Percentiles rank a stretch among this genome's conserved stretches.
Conservation (phyloP, 176 grass and related monocot species). For the Musa schizocarpa region DNA sequence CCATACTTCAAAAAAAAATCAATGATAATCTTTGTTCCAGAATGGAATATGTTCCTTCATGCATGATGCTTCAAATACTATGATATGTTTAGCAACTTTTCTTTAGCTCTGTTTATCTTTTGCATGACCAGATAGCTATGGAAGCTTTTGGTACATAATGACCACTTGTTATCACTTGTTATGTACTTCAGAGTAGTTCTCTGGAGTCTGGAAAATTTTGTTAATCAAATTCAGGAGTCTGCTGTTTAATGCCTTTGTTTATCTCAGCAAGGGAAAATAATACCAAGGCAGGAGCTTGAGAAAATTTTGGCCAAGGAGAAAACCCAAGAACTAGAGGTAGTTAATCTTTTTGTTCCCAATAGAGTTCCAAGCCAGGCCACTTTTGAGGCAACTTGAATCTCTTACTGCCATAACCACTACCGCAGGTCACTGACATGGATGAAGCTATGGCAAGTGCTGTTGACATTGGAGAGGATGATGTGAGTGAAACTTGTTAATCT, state of each 20-base stretch:
- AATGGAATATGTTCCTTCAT: neutral
- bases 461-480: constrained; percentile 86
- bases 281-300: constrained; percentile 64
- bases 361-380: neutral
- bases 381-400: constrained; percentile 12
- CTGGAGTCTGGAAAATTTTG: neutral
- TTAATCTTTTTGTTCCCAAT: constrained; percentile 5
- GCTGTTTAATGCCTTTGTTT: neutral
- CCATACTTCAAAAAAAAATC: no score
- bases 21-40: neutral
- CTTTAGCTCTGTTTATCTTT: neutral
- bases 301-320: constrained; percentile 67
- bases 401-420: constrained; percentile 24
- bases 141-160: neutral
- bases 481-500: constrained; percentile 31
- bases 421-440: constrained; percentile 40
- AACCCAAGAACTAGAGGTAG: constrained; percentile 52
- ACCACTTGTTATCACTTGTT: neutral
- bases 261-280: constrained; percentile 65
- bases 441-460: constrained; percentile 81
- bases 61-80: neutral
- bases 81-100: neutral
- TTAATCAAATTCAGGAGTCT: neutral
- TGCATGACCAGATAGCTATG: neutral
- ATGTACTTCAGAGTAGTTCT: neutral